Base-by-base conservation (phyloP, 1,284 basidiomycete genomes). In the Porogramme epimiltina region DNA sequence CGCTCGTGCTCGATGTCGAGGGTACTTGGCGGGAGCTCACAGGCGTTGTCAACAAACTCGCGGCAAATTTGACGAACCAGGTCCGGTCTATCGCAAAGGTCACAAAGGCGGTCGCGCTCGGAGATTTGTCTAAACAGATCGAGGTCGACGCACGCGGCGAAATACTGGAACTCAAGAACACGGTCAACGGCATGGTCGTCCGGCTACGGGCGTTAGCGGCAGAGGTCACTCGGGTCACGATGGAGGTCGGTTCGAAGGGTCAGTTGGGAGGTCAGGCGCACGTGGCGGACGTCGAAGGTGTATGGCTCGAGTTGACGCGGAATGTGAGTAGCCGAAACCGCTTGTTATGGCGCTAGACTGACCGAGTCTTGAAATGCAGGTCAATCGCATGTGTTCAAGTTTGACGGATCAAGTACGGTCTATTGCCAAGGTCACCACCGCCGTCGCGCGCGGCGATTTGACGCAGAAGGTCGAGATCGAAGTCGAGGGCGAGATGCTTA, bases 141-240 rank as follows among this genome's bases (percentile, higher is more conserved):
- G 93, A 96, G 51, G 95, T 99, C 62, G 91, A 97, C 65, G 96
- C 96, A 1, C 86, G 89, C 39, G 96, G 97, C 36, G 97, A 99
- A 72, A 98, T 99, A 49, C 78, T 98, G 47, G 96, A 98, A 71
- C 76, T 99, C 66, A 98, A 98, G 76, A 94, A 95, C 56, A 99
- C 95, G 33, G 95, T 99, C 70, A 99, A 99, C 68, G 91, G 91
- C 70, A 98, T 98, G 97, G 94, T 96, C 39, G 87, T 95, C 58
- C 79, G 91, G 65, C 78, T 98, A 33, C 83, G 95, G 49, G 84
- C 91, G 52, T 75, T 99, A 53, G 95, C 97, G 34, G 93, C 93
- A 23, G 97, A 99, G 74, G 96, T 99, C 52, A 97, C 95, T 22
- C 81, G 96, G 52, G 97, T 99, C 39, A 96, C 95, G 3, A 77